Percentiles rank a stretch among this genome's conserved stretches.
Evolutionary conservation across 202 grass and related monocot genomes (phyloP).

Genomic region (Schoenoplectus triqueter): DNA sequence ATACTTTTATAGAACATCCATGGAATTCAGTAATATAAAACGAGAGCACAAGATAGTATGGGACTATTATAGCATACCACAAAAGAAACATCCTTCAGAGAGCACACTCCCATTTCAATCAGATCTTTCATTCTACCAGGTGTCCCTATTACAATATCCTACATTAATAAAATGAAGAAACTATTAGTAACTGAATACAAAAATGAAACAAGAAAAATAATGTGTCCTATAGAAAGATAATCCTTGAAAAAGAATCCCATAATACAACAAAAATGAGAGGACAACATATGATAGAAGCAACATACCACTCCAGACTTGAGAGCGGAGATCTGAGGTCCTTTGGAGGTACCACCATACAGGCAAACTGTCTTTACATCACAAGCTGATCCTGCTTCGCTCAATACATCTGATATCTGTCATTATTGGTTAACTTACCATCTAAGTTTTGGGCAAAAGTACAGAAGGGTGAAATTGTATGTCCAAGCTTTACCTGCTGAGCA

Average conservation of each 20-base stretch:
- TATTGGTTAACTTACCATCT: conserved; percentile 32
- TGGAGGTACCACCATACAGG: conserved; percentile 93
- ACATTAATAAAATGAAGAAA: conserved; percentile 38
- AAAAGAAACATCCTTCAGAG: conserved; percentile 79
- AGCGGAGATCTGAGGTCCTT: conserved; percentile 93
- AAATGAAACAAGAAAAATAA: conserved; percentile 13
- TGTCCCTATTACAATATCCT: conserved; percentile 98
- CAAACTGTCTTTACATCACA: conserved; percentile 85
- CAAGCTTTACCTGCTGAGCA: conserved; percentile 70
- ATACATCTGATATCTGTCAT: conserved; percentile 85
- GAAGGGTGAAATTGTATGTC: conserved; percentile 2
- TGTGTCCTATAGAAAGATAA: neutral
- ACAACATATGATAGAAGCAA: conserved; percentile 26
- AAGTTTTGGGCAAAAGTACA: neutral
- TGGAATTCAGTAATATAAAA: neutral
- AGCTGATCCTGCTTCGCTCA: conserved; percentile 73
- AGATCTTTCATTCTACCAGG: conserved; percentile 98
- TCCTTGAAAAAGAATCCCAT: neutral
- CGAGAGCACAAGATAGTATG: neutral
- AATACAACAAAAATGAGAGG: neutral
- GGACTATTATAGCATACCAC: conserved; percentile 62
- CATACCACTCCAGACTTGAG: conserved; percentile 98
- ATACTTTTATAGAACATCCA: neutral
- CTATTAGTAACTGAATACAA: neutral
- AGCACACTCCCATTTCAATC: conserved; percentile 88